Base-by-base conservation (phyloP, 2,329 filamentous ascomycete genomes). In the Dryadomyces quercivorus region DNA sequence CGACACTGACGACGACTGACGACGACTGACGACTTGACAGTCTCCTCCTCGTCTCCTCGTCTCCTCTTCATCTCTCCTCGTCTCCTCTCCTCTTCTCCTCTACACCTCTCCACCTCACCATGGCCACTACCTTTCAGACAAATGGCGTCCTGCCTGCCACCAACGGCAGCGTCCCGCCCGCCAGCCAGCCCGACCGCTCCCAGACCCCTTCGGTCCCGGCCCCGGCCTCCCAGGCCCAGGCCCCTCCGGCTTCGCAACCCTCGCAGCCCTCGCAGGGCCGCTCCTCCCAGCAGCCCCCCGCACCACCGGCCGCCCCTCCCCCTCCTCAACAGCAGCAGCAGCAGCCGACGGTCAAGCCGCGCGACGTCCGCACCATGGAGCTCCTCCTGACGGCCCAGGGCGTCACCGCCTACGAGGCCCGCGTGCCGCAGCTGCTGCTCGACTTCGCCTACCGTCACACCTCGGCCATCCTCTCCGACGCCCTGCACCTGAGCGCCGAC, bases 401-500 rank as follows among this genome's bases (percentile, higher is more conserved):
- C 64, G 86, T 92, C 10, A 83, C 84, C 5, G 77, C 84, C 44
- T 93, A 89, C 74, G 87, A 92, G 67, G 81, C 86, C 67, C 86
- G 88, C 63, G 87, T 93, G 1, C 88, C 88, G 0, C 78, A 92
- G 0, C 82, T 91, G 56, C 82, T 93, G 50, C 82, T 93, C 66
- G 88, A 93, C 72, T 92, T 92, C 65, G 86, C 88, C 50, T 93
- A 93, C 76, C 82, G 88, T 42, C 87, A 90, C 74, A 88, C 85
- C 10, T 82, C 81, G 1, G 77, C 80, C 55, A 75, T 91, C 40
- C 80, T 91, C 20, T 81, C 74, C 60, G 86, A 90, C 70, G 84
- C 82, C 7, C 70, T 88, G 16, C 83, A 86, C 63, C 77, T 88
- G 26, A 76, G 78, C 6, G 77, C 80, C 7, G 85, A 88, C 66